A percentile compares a stretch with the other conserved stretches of the same genome.
Conservation (phyloP, 2,329 filamentous ascomycete species). For the Ophiostoma sp. region DNA sequence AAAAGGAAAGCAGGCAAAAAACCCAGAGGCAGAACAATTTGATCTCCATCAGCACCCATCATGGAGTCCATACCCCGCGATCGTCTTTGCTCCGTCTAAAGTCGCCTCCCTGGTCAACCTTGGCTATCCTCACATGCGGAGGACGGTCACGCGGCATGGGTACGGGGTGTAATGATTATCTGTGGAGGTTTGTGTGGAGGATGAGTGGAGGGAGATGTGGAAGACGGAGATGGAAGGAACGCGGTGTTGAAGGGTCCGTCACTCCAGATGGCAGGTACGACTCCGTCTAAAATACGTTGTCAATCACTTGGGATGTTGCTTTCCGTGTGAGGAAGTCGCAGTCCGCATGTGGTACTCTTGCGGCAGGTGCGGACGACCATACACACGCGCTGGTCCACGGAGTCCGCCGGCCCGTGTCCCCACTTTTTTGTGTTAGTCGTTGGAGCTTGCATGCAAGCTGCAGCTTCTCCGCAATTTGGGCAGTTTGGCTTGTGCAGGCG, state of each 20-base stretch:
- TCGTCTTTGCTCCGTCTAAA: background rate
- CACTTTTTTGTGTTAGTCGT: slow-evolving; percentile 1
- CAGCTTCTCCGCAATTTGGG: background rate
- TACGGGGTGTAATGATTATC: background rate
- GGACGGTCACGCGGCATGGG: background rate
- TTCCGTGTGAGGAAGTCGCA: background rate
- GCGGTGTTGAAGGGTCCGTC: background rate
- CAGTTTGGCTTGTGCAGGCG: no score
- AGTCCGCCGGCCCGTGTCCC: background rate
- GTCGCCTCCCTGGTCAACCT: background rate
- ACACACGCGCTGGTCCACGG: background rate
- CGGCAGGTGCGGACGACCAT: background rate
- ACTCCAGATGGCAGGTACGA: background rate
- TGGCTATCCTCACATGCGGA: background rate
- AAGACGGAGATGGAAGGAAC: background rate
- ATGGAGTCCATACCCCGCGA: background rate
- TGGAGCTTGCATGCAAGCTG: background rate
- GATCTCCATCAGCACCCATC: background rate
- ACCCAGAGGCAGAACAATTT: background rate
- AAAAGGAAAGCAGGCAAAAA: background rate
- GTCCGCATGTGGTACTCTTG: background rate
- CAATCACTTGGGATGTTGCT: background rate
- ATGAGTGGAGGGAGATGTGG: background rate
- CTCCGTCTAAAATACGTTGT: background rate
- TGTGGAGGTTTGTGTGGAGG: background rate